Evolutionary conservation across 2,329 filamentous ascomycete species (phyloP).

Genomic region (Stemphylium beticola): DNA sequence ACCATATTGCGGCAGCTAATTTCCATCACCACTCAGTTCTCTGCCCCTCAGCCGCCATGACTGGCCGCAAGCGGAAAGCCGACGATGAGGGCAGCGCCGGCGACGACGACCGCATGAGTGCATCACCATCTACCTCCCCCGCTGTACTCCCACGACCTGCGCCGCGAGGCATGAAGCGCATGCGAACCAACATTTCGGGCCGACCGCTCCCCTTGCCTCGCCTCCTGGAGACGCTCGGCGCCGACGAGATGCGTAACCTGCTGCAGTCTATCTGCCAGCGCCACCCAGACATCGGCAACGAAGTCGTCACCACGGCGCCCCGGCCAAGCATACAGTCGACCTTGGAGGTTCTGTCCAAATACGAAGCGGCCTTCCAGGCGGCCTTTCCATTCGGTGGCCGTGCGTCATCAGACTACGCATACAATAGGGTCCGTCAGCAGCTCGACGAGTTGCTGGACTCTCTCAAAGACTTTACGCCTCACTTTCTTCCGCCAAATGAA

Average conservation of each 20-base stretch:
- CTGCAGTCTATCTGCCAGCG: conserved; percentile 91
- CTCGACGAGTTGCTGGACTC: conserved; percentile 84
- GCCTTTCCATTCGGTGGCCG: conserved; percentile 87
- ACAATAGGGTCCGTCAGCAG: conserved; percentile 86
- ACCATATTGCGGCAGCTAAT: conserved; percentile 17
- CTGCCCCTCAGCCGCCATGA: conserved; percentile 52
- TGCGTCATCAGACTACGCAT: conserved; percentile 87
- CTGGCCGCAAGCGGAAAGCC: conserved; percentile 82
- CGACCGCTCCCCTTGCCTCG: conserved; percentile 71
- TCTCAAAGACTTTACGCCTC: conserved; percentile 90
- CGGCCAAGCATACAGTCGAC: conserved; percentile 84
- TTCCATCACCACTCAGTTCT: conserved; percentile 29
- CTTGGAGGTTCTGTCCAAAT: conserved; percentile 79
- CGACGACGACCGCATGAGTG: conserved; percentile 83
- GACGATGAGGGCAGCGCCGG: conserved; percentile 67
- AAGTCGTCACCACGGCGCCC: conserved; percentile 83
- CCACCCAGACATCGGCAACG: conserved; percentile 82
- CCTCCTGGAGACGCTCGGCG: conserved; percentile 92
- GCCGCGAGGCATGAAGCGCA: conserved; percentile 61
- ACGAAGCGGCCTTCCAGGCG: conserved; percentile 76
- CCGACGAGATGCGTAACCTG: conserved; percentile 80
- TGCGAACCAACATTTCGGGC: conserved; percentile 71
- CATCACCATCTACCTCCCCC: conserved; percentile 84
- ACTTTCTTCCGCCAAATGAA: conserved; percentile 93
- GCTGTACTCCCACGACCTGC: conserved; percentile 73